Conservation (phyloP, 225 moss, liverwort and hornwort genomes). For the Pseudoscleropodium purum region DNA sequence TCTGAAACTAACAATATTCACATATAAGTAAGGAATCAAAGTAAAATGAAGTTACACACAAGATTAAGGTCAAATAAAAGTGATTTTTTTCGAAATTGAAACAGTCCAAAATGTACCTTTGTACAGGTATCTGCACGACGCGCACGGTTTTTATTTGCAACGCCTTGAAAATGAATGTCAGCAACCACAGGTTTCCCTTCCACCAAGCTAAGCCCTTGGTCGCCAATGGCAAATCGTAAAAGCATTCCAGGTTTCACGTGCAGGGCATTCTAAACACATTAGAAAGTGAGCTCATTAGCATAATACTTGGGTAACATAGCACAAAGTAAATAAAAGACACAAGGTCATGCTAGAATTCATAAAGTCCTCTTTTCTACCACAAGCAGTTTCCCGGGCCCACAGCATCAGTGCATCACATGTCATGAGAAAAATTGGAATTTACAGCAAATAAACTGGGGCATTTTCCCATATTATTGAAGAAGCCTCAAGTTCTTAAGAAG, state of each 20-base stretch:
- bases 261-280: constrained; percentile 46
- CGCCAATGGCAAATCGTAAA: constrained; percentile 77
- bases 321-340: neutral
- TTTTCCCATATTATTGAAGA: neutral
- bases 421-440: neutral
- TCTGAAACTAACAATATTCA: neutral
- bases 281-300: neutral
- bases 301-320: neutral
- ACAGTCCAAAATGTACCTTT: constrained; percentile 42
- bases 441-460: neutral
- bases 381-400: neutral
- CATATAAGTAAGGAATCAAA: neutral
- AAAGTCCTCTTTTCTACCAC: neutral
- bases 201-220: constrained; percentile 69
- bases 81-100: neutral
- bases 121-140: constrained; percentile 84
- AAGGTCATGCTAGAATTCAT: neutral
- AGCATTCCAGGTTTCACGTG: constrained; percentile 67
- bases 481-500: neutral
- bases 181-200: constrained; percentile 79
- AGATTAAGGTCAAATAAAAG: neutral
- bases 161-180: constrained; percentile 82
- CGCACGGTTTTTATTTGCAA: constrained; percentile 64
- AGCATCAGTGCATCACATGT: neutral
- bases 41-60: neutral